These are phyloP conservation scores for Blastocystis sp. DNA, from an alignment of 352 stramenopile species.

Conservation along the genomic window DNA sequence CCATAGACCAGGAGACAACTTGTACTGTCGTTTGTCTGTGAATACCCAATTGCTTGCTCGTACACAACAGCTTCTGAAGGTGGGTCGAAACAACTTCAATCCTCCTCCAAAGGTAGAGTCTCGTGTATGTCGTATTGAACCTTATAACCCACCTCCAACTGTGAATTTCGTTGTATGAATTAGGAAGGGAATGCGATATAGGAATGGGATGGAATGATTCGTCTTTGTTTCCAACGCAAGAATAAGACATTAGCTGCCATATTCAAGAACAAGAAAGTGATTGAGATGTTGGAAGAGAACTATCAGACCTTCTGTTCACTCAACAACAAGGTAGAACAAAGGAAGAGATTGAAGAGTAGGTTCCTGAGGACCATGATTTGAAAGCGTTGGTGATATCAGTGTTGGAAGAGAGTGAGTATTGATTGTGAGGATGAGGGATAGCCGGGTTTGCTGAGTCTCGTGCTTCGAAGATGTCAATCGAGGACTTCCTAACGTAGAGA, in stretches of 20 bases:
- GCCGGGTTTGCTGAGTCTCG: conserved; percentile 75
- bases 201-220: conserved; percentile 98
- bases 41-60: conserved; percentile 97
- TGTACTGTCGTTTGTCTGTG: conserved; percentile 95
- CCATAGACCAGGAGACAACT: conserved; percentile 79
- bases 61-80: conserved; percentile 94
- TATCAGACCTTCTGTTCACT: conserved; percentile 86
- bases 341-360: conserved; percentile 47
- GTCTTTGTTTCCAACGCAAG: conserved; percentile 98
- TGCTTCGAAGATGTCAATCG: conserved; percentile 89
- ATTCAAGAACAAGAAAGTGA: conserved; percentile 88
- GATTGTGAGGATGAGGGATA: not conserved
- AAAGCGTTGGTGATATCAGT: conserved; percentile 86
- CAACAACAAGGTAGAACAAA: conserved; percentile 70
- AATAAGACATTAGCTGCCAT: conserved; percentile 95
- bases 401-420: conserved; percentile 73
- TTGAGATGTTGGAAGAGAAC: conserved; percentile 89
- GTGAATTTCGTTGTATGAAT: conserved; percentile 97
- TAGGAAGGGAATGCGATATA: too few species aligned
- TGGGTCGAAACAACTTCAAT: conserved; percentile 96
- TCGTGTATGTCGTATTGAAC: conserved; percentile 89
- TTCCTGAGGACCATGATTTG: conserved; percentile 68
- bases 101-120: conserved; percentile 91
- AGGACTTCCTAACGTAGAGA: conserved; percentile 83
- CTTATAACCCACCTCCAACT: conserved; percentile 89